Conservation (phyloP, 805 yeast genomes). For the Nakazawaea laoshanensis region DNA sequence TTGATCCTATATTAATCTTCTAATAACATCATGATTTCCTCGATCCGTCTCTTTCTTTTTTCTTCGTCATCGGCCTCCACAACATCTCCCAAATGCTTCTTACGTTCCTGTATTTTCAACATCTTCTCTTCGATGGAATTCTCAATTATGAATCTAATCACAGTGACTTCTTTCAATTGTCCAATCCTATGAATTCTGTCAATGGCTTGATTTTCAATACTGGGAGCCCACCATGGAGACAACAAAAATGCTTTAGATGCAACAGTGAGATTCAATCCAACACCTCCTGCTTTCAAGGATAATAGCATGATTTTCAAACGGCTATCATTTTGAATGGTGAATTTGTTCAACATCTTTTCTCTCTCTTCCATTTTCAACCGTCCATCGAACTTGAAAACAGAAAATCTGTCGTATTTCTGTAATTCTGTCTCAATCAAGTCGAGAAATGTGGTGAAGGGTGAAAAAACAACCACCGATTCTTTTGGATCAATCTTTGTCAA, state of each 20-base stretch:
- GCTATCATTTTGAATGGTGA: slow-evolving; percentile 24
- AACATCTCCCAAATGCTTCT: slow-evolving; percentile 73
- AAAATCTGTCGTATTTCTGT: slow-evolving; percentile 34
- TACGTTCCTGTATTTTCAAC: slow-evolving; percentile 80
- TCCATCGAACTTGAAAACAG: slow-evolving; percentile 75
- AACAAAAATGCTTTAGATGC: slow-evolving; percentile 82
- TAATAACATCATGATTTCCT: slow-evolving; percentile 63
- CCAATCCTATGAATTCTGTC: slow-evolving; percentile 91
- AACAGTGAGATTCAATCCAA: slow-evolving; percentile 78
- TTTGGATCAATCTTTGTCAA: slow-evolving; percentile 50
- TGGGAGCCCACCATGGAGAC: slow-evolving; percentile 98
- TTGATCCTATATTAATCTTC: slow-evolving; percentile 29
- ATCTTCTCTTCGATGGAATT: slow-evolving; percentile 82
- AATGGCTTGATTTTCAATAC: slow-evolving; percentile 85
- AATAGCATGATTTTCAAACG: slow-evolving; percentile 46
- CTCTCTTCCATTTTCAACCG: slow-evolving; percentile 61
- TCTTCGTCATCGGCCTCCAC: slow-evolving; percentile 72
- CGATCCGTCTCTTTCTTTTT: slow-evolving; percentile 58
- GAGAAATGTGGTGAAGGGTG: slow-evolving; percentile 79
- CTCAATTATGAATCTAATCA: slow-evolving; percentile 72
- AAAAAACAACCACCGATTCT: slow-evolving; percentile 78
- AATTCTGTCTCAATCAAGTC: slow-evolving; percentile 67
- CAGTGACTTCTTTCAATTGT: slow-evolving; percentile 63
- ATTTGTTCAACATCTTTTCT: slow-evolving; percentile 47
- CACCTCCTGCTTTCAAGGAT: slow-evolving; percentile 90